Conservation (phyloP, 768 basidiomycete genomes). For the Hebeloma cylindrosporum region DNA sequence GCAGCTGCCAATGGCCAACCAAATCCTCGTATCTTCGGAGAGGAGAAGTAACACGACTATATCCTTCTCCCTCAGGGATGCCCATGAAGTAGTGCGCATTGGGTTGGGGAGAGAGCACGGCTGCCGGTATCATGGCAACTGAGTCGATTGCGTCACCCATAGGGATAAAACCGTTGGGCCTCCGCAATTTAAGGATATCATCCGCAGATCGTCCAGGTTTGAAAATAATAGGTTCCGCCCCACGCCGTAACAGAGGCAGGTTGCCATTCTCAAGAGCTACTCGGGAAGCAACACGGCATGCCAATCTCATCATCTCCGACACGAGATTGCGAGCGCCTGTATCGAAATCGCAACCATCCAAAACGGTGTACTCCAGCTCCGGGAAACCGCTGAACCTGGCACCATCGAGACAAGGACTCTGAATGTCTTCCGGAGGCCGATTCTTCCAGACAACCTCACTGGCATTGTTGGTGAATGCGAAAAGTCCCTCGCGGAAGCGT, state of each 20-base stretch:
- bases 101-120: conserved; percentile 51
- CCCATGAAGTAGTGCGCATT: conserved; percentile 69
- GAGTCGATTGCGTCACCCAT: conserved; percentile 33
- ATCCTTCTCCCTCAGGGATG: conserved; percentile 73
- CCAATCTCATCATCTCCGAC: conserved; percentile 80
- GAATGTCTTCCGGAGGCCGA: conserved; percentile 29
- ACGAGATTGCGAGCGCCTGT: conserved; percentile 57
- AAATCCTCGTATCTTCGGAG: conserved; percentile 84
- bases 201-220: conserved; percentile 35
- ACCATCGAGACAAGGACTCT: conserved; percentile 27
- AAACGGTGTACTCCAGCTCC: conserved; percentile 47
- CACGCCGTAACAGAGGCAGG: conserved; percentile 66
- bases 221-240: conserved; percentile 32
- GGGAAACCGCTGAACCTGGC: conserved; percentile 50
- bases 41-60: conserved; percentile 82
- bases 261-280: conserved; percentile 62
- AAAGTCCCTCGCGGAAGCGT: conserved; percentile 7
- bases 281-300: conserved; percentile 70
- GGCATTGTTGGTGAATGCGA: neutral
- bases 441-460: conserved; percentile 13
- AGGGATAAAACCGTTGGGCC: conserved; percentile 42
- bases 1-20: conserved; percentile 91
- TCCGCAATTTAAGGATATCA: conserved; percentile 49
- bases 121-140: conserved; percentile 34
- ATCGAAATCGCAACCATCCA: conserved; percentile 20